Percentiles rank a stretch among this genome's conserved stretches.
Conservation (phyloP, 768 basidiomycete genomes). For the Suillus clintonianus region DNA sequence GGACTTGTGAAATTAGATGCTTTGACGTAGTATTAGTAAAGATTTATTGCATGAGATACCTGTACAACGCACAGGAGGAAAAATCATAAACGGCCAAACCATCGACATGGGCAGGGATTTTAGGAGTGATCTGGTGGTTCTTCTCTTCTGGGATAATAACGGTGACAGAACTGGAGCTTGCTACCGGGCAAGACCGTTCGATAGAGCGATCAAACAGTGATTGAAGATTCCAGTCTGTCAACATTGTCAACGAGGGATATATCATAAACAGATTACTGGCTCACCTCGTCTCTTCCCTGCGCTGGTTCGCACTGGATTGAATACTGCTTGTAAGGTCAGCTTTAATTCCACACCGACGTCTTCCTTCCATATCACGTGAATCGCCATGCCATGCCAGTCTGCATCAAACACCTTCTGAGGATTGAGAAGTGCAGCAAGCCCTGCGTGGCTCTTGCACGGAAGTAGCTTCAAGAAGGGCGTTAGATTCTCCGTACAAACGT, state of each 20-base stretch:
- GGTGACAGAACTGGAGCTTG: slow-evolving; percentile 54
- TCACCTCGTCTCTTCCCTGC: slow-evolving; percentile 57
- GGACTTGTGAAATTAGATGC: slow-evolving; percentile 29
- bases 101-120: slow-evolving; percentile 40
- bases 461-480: slow-evolving; percentile 95
- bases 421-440: slow-evolving; percentile 80
- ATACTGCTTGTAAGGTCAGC: slow-evolving; percentile 73
- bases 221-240: slow-evolving; percentile 71
- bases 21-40: background rate
- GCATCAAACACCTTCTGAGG: slow-evolving; percentile 87
- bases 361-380: slow-evolving; percentile 70
- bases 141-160: slow-evolving; percentile 48
- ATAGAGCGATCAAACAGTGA: slow-evolving; percentile 70
- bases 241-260: slow-evolving; percentile 5
- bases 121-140: slow-evolving; percentile 52
- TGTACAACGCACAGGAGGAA: slow-evolving; percentile 40
- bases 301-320: slow-evolving; percentile 69
- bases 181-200: slow-evolving; percentile 68
- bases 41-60: too few species aligned
- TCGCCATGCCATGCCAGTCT: slow-evolving; percentile 87
- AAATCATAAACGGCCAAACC: slow-evolving; percentile 51
- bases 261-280: slow-evolving; percentile 7
- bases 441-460: slow-evolving; percentile 88
- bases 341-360: slow-evolving; percentile 61
- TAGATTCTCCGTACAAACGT: slow-evolving; percentile 96